A percentile compares a stretch with the other conserved stretches of the same genome.
Evolutionary conservation across 2,329 filamentous ascomycete genomes (phyloP).

Genomic region (Colletotrichum shisoi): DNA sequence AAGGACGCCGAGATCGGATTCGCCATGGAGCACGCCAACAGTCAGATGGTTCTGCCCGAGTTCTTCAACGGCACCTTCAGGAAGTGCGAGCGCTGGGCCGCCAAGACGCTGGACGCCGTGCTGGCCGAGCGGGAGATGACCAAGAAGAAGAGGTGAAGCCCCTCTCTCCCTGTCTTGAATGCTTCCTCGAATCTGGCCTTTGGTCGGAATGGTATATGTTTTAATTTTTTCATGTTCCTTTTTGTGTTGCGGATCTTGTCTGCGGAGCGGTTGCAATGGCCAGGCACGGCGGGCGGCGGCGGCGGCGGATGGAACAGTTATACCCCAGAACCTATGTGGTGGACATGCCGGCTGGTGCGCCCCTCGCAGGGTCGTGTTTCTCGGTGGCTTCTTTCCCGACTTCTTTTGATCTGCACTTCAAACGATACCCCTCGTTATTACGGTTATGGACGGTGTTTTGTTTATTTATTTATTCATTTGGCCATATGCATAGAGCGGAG

Average conservation of each 20-base stretch:
- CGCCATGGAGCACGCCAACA: constrained; percentile 79
- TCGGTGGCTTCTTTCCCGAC: constrained; percentile 8
- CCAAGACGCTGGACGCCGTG: constrained; percentile 60
- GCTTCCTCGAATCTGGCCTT: not conserved
- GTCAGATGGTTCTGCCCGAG: constrained; percentile 66
- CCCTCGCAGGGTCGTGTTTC: not conserved
- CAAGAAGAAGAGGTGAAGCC: constrained; percentile 57
- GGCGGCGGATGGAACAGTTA: constrained; percentile 6
- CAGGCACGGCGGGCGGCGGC: no score
- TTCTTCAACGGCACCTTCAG: constrained; percentile 70
- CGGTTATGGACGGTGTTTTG: not conserved
- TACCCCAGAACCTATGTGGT: constrained; percentile 6
- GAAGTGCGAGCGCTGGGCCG: constrained; percentile 65
- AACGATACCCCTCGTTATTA: constrained; percentile 36
- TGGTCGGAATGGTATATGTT: not conserved
- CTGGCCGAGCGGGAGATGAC: constrained; percentile 58
- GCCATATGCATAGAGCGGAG: not conserved
- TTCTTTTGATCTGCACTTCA: not conserved
- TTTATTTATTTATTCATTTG: no score
- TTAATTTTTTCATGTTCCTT: no score
- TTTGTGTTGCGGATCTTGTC: no score
- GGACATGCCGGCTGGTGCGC: not conserved
- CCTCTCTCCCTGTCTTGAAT: not conserved
- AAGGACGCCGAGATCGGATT: constrained; percentile 74
- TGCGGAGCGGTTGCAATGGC: not conserved